Evolutionary conservation across 345 rosid species (phyloP).

Genomic region (Erodium maritimum): DNA sequence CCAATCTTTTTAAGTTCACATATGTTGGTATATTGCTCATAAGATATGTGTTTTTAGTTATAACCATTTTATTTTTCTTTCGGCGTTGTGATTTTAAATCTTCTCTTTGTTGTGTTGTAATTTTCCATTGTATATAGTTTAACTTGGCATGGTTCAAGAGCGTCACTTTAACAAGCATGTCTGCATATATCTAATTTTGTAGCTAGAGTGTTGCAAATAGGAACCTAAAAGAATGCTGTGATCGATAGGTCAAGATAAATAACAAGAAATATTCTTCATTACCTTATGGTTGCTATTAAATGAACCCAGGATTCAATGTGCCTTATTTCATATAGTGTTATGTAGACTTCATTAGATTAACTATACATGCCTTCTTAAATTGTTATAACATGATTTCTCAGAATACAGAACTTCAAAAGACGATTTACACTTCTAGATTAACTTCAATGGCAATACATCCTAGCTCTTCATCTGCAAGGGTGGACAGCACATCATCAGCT

Average conservation of each 20-base stretch:
- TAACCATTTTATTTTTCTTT: too few relatives aligned
- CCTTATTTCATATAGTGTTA: not conserved
- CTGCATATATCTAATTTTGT: not conserved
- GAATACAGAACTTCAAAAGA: conserved; percentile 60
- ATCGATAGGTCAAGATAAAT: not conserved
- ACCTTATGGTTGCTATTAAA: too few relatives aligned
- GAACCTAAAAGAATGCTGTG: not conserved
- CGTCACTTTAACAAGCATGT: not conserved
- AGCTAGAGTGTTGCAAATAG: not conserved
- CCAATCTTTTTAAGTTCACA: not conserved
- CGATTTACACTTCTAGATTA: conserved; percentile 56
- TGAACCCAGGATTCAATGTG: not conserved
- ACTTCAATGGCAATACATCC: conserved; percentile 61
- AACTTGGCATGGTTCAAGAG: not conserved
- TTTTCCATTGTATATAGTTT: not conserved
- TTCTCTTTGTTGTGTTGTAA: too few relatives aligned
- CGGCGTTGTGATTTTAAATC: too few relatives aligned
- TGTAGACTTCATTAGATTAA: not conserved
- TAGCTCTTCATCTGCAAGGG: conserved; percentile 29
- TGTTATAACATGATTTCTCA: conserved; percentile 16
- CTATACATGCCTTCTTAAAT: not conserved
- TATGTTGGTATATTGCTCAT: not conserved
- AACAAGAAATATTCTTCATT: not conserved
- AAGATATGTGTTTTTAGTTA: too few relatives aligned
- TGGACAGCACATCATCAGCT: conserved; percentile 28